Evolutionary conservation across 306 rosid genomes (phyloP).

Genomic region (Prunus dulcis): DNA sequence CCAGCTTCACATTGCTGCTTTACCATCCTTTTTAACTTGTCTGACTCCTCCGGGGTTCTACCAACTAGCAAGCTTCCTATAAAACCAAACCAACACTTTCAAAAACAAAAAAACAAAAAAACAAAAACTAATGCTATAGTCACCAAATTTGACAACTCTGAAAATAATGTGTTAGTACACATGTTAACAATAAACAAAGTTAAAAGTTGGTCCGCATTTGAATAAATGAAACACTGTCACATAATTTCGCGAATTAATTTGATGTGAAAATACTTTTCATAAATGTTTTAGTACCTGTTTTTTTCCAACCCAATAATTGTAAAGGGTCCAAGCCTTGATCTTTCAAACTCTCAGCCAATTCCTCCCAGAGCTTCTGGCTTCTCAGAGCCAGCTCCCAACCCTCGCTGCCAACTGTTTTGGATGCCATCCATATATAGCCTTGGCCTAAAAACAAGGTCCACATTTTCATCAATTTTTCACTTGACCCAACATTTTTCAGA

Average conservation of each 20-base stretch:
- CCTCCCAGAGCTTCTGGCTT: constrained; percentile 71
- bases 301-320: constrained; percentile 72
- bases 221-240: neutral
- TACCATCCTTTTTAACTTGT: constrained; percentile 55
- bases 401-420: constrained; percentile 61
- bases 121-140: neutral
- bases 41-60: constrained; percentile 53
- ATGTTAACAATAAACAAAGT: too few species aligned
- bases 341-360: constrained; percentile 45
- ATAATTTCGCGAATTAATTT: neutral
- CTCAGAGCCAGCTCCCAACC: constrained; percentile 69
- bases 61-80: constrained; percentile 82
- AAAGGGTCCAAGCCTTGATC: constrained; percentile 72
- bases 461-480: neutral
- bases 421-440: constrained; percentile 87
- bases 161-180: neutral
- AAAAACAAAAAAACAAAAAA: neutral
- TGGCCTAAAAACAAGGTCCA: constrained; percentile 60
- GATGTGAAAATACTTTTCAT: too few species aligned
- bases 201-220: too few species aligned
- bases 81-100: constrained; percentile 8
- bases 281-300: constrained; percentile 46
- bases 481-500: neutral
- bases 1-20: constrained; percentile 59
- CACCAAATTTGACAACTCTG: neutral